Evolutionary conservation across 495 filamentous ascomycete species (phyloP).

Genomic region (Lophiotrema nucula): DNA sequence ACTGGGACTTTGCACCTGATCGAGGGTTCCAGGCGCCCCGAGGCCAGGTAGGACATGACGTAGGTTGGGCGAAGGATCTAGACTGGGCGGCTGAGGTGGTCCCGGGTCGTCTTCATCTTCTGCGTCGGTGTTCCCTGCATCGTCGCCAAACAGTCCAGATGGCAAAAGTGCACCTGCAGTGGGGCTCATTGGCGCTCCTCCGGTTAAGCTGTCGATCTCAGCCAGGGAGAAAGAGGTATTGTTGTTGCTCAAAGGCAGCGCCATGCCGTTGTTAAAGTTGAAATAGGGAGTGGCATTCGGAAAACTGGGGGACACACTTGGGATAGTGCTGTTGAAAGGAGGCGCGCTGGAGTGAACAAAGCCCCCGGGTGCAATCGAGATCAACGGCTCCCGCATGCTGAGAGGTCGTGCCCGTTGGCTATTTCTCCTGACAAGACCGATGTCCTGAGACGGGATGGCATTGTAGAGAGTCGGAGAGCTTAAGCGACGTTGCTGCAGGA

Average conservation of each 20-base stretch:
- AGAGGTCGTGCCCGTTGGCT: conserved; percentile 26
- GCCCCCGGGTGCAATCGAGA: conserved; percentile 22
- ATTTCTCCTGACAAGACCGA: conserved; percentile 14
- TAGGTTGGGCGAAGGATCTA: conserved; percentile 20
- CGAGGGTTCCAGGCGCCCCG: conserved; percentile 34
- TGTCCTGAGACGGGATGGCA: conserved; percentile 8
- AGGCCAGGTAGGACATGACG: conserved; percentile 31
- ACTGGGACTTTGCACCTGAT: conserved; percentile 32
- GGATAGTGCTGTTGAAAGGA: conserved; percentile 30
- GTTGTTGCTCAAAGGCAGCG: conserved; percentile 11
- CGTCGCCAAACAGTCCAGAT: conserved; percentile 43
- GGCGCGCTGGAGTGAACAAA: conserved; percentile 23
- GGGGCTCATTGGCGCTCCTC: conserved; percentile 43
- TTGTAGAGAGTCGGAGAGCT: conserved; percentile 32
- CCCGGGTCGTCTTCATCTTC: conserved; percentile 27
- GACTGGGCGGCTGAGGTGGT: conserved; percentile 12
- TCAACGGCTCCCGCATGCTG: conserved; percentile 32
- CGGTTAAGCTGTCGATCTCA: conserved; percentile 40
- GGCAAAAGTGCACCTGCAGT: conserved; percentile 43
- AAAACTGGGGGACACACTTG: conserved; percentile 34
- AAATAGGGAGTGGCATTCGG: conserved; percentile 35
- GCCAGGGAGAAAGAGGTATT: conserved; percentile 33
- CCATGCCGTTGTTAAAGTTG: conserved; percentile 44
- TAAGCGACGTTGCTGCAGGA: conserved; percentile 28
- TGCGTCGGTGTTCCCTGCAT: conserved; percentile 26